These are phyloP conservation scores for Hymenoscyphus infarciens DNA, from an alignment of 2,329 filamentous ascomycete species.

Conservation along the genomic window DNA sequence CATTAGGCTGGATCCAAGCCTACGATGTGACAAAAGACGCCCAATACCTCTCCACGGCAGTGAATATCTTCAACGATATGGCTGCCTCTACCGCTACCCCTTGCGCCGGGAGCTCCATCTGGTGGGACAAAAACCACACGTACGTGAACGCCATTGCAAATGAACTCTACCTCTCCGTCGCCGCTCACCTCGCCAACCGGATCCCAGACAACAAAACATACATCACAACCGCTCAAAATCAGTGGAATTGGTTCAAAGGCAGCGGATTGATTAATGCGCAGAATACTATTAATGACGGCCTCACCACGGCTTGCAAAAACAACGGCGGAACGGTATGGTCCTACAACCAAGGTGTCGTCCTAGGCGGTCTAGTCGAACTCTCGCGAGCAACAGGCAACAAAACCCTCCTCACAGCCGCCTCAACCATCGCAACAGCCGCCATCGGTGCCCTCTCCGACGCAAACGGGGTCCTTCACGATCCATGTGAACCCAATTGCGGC, in stretches of 20 bases:
- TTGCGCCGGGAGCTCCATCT: conserved; percentile 44
- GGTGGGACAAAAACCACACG: conserved; percentile 53
- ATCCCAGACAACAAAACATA: conserved; percentile 50
- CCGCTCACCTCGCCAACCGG: conserved; percentile 52
- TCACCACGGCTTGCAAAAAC: conserved; percentile 46
- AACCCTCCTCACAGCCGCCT: conserved; percentile 43
- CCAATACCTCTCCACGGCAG: conserved; percentile 50
- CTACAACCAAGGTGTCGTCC: conserved; percentile 60
- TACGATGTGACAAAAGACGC: conserved; percentile 51
- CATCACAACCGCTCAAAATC: conserved; percentile 48
- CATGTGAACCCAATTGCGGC: conserved; percentile 46
- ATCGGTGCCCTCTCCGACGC: conserved; percentile 44
- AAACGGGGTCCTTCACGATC: conserved; percentile 51
- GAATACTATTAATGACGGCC: conserved; percentile 51
- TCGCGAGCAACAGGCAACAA: conserved; percentile 45
- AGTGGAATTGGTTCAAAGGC: conserved; percentile 49
- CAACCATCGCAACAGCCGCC: conserved; percentile 51
- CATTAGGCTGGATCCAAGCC: conserved; percentile 54
- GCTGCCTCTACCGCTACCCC: conserved; percentile 47
- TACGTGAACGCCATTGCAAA: conserved; percentile 58
- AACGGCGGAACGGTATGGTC: conserved; percentile 44
- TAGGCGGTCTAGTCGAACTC: conserved; percentile 55
- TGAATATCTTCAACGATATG: conserved; percentile 56
- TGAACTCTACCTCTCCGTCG: conserved; percentile 52
- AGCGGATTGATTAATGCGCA: conserved; percentile 47